A percentile compares a stretch with the other conserved stretches of the same genome.
Evolutionary conservation across 306 rosid genomes (phyloP).

Genomic region (Canavalia ensiformis): DNA sequence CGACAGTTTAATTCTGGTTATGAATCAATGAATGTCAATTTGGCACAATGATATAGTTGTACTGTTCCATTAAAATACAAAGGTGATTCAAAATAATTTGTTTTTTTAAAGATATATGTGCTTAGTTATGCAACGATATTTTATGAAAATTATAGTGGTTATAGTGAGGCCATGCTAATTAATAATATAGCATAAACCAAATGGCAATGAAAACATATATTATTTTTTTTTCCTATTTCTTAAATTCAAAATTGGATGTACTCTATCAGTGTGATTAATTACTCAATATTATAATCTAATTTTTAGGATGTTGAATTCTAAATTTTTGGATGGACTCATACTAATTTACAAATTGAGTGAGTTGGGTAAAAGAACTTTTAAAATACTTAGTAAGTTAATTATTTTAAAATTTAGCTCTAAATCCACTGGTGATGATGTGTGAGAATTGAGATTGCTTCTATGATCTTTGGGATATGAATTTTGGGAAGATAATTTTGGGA

Average conservation of each 20-base stretch:
- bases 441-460: too few relatives aligned
- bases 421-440: too few relatives aligned
- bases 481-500: too few relatives aligned
- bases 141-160: conserved; percentile 1
- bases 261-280: not conserved
- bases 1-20: conserved; percentile 4
- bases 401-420: too few relatives aligned
- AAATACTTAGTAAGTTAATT: too few relatives aligned
- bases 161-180: not conserved
- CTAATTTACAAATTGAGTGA: too few relatives aligned
- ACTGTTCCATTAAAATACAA: not conserved
- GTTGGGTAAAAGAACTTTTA: too few relatives aligned
- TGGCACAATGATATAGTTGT: conserved; percentile 7
- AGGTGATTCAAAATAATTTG: conserved; percentile 13
- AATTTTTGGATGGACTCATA: too few relatives aligned
- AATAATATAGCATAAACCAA: conserved; percentile 23
- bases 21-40: not conserved
- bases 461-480: too few relatives aligned
- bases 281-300: conserved; percentile 7
- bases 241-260: conserved; percentile 12
- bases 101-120: conserved; percentile 17
- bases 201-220: conserved; percentile 21
- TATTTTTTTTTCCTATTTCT: not conserved
- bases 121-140: conserved; percentile 6
- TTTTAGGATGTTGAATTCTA: not conserved